Base-by-base conservation (phyloP, 352 stramenopile genomes). In the Globisporangium perplexum region DNA sequence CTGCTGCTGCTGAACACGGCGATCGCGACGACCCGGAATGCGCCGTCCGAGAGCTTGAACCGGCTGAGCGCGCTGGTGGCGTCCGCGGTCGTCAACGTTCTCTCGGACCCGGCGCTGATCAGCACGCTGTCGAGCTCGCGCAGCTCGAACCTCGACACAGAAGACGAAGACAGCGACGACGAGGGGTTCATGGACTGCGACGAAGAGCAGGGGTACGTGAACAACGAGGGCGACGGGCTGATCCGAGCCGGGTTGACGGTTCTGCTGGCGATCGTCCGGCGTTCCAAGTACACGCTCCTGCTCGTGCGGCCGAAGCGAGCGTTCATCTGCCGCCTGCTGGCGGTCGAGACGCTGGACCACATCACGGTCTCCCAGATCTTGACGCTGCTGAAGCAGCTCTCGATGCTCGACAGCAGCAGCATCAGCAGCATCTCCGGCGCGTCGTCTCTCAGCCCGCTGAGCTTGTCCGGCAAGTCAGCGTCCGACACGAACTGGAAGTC, bases 1-100 rank as follows among this genome's bases (percentile, higher is more conserved):
- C 90, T 94, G 47, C 62, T 88, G 55, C 59, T 91, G 18, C 63
- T 94, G 3, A 83, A 74, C 62, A 86, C 77, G 24, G 79, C 78
- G 23, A 86, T 94, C 45, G 72, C 73, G 28, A 92, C 77, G 15
- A 86, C 77, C 11, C 65, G 71, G 14, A 85, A 83, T 39, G 72
- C 67, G 4, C 74, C 79, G 26, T 85, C 79, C 0, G 72, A 90
- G 51, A 85, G 62, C 52, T 68, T 93, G 18, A 78, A 84, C 46
- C 69, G 75, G 35, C 55, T 79, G 12, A 87, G 77, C 55, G 65
- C 55, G 7, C 65, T 55, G 12, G 63, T 92, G 7, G 64, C 77
- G 5, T 63, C 60, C 17, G 66, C 72, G 10, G 71, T 90, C 14
- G 60, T 94, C 1, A 65, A 69, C 24, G 76, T 91, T 18, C 56